phyloP scores from a whole-genome alignment of 805 yeast species.

The Monosporozyma servazzii region DNA sequence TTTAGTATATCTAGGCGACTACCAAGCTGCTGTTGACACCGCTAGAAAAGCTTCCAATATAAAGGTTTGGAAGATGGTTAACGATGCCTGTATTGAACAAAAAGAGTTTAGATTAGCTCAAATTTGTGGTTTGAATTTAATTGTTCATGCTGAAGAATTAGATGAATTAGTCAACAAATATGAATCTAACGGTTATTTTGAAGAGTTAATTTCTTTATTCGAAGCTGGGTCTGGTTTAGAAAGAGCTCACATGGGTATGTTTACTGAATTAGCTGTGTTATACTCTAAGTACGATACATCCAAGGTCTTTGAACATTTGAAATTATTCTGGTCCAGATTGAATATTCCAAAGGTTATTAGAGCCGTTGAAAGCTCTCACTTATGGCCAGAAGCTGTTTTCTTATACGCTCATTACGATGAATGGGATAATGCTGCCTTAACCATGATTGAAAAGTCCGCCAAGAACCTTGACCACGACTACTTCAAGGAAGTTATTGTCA shows the following conservation, averaged over 20 bases:
- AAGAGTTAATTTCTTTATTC: constrained; percentile 81
- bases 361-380: constrained; percentile 87
- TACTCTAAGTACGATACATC: constrained; percentile 87
- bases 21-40: constrained; percentile 95
- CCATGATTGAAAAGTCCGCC: constrained; percentile 92
- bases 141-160: constrained; percentile 95
- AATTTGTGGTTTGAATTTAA: constrained; percentile 94
- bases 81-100: constrained; percentile 91
- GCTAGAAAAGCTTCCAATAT: constrained; percentile 95
- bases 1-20: constrained; percentile 81
- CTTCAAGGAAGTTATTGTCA: constrained; percentile 89
- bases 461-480: constrained; percentile 88
- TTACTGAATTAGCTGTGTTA: constrained; percentile 86
- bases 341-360: constrained; percentile 94
- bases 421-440: constrained; percentile 96
- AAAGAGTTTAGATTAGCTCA: constrained; percentile 95
- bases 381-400: constrained; percentile 95
- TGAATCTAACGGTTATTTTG: constrained; percentile 84
- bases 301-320: constrained; percentile 90
- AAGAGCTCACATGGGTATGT: constrained; percentile 99
- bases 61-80: constrained; percentile 94
- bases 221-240: constrained; percentile 94
- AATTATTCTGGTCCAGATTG: constrained; percentile 95
- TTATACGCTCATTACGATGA: constrained; percentile 97
- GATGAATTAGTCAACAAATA: constrained; percentile 81